Base-by-base conservation (phyloP, 768 basidiomycete genomes). In the Lyophyllum shimeji region DNA sequence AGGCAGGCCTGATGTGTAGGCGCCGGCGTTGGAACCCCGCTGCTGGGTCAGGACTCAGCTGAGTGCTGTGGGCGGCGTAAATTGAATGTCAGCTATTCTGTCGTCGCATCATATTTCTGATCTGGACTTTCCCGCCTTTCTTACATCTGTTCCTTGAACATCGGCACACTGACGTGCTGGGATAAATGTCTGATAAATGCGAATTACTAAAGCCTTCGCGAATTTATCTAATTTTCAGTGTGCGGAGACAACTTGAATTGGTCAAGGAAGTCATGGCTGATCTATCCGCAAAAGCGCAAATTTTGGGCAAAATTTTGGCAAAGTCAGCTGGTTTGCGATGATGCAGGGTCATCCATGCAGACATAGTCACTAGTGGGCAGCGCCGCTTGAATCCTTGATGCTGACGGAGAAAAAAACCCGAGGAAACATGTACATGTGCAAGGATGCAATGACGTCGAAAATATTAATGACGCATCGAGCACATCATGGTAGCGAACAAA, bases 251-350 rank as follows among this genome's bases (percentile, higher is more conserved):
- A 29, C n/a, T n/a, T 18, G 5, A 40, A 27, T 27, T 24, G 44
- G 44, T 17, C 13, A n/a, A 18, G 15, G 31, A 37, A 18, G n/a
- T 29, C 18, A n/a, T 6, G 25, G 31, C 8, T 2, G 46, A 52
- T 52, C 51, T 52, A 52, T 52, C 51, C 51, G 51, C 51, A 44
- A 52, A 52, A 44, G 51, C 34, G 40, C 49, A 50, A 40, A 50
- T 49, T n/a, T 24, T 23, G 23, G 43, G 34, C 34, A 37, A 37
- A 37, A 37, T 17, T 3, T 37, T 42, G 40, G 20, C 40, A 9
- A 5, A 29, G n/a, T n/a, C n/a, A n/a, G n/a, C n/a, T n/a, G n/a
- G n/a, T n/a, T n/a, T n/a, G n/a, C n/a, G n/a, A n/a, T n/a, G n/a
- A n/a, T n/a, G n/a, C n/a, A n/a, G n/a, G n/a, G n/a, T n/a, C n/a